phyloP scores from a whole-genome alignment of 768 basidiomycete species.

The Boletus rubescentipes region DNA sequence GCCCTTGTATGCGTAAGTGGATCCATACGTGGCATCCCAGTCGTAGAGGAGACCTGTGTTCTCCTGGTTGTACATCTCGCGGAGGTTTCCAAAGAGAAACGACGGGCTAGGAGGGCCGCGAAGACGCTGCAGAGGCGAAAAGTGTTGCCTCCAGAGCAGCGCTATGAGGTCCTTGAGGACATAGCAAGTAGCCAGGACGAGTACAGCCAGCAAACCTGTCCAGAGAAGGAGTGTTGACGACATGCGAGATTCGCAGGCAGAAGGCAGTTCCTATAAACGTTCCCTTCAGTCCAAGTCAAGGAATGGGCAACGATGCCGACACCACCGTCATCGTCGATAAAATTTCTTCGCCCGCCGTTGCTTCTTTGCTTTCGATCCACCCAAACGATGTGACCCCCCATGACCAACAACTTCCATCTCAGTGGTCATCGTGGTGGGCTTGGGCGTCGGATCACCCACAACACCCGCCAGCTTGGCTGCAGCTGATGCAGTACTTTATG shows the following conservation, averaged over 20 bases:
- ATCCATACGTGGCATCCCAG: slow-evolving; percentile 49
- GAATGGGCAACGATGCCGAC: slow-evolving; percentile 3
- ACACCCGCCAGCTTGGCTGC: slow-evolving; percentile 22
- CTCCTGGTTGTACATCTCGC: slow-evolving; percentile 57
- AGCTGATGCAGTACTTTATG: slow-evolving; percentile 23
- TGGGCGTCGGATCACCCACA: slow-evolving; percentile 28
- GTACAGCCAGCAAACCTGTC: slow-evolving; percentile 3
- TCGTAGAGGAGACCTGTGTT: slow-evolving; percentile 47
- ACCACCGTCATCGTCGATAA: slow-evolving; percentile 15
- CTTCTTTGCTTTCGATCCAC: slow-evolving; percentile 43
- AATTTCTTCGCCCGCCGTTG: slow-evolving; percentile 22
- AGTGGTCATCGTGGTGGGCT: slow-evolving; percentile 38
- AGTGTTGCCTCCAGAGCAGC: slow-evolving; percentile 44
- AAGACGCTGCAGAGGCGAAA: slow-evolving; percentile 49
- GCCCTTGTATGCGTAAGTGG: slow-evolving; percentile 51
- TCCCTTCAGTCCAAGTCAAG: not conserved
- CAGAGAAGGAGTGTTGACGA: slow-evolving; percentile 1
- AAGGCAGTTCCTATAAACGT: not conserved
- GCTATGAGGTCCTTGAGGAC: slow-evolving; percentile 38
- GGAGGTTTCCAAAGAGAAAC: slow-evolving; percentile 52
- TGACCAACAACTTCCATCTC: slow-evolving; percentile 18
- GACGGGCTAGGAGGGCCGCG: slow-evolving; percentile 46
- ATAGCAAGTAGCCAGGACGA: slow-evolving; percentile 18
- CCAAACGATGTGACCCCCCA: slow-evolving; percentile 44
- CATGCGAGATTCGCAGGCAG: not conserved